Percentiles rank a stretch among this genome's conserved stretches.
Conservation (phyloP, 2,329 filamentous ascomycete genomes). For the Mycosphaerella sp. region DNA sequence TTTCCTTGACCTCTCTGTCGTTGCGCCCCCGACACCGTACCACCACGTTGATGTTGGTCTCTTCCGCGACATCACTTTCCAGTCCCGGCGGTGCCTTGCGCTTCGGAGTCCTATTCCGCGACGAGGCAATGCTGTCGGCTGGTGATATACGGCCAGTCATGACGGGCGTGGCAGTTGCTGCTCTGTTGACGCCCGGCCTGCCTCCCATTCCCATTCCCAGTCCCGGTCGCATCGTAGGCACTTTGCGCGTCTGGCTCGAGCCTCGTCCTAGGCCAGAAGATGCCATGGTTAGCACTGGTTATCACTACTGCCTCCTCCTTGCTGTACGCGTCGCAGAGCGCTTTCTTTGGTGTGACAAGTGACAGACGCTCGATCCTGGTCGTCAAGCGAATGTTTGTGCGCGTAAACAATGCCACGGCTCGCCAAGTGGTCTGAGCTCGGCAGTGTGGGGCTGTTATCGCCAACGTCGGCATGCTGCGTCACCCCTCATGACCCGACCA, state of each 20-base stretch:
- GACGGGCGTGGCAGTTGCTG: conserved; percentile 46
- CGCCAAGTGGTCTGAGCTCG: neutral
- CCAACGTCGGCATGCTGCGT: neutral
- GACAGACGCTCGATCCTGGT: neutral
- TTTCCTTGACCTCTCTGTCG: conserved; percentile 87
- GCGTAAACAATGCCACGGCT: neutral
- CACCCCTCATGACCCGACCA: neutral
- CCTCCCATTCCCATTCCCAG: conserved; percentile 46
- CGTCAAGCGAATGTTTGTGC: neutral
- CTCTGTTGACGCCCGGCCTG: conserved; percentile 36
- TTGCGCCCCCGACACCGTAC: conserved; percentile 90
- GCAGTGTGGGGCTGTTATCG: neutral
- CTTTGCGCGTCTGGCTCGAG: conserved; percentile 22
- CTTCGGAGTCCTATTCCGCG: conserved; percentile 57
- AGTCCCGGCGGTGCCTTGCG: conserved; percentile 70
- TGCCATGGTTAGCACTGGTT: conserved; percentile 4
- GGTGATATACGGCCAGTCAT: conserved; percentile 58
- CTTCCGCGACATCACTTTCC: conserved; percentile 62
- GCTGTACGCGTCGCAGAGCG: neutral
- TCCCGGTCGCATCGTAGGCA: conserved; percentile 47
- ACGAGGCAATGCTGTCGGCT: conserved; percentile 60
- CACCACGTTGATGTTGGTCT: conserved; percentile 97
- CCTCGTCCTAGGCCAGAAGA: conserved; percentile 10
- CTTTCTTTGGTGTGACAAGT: conserved; percentile 1
- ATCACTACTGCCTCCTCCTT: neutral